Conservation (phyloP, 2,329 filamentous ascomycete species). For the Colletotrichum karsti region DNA sequence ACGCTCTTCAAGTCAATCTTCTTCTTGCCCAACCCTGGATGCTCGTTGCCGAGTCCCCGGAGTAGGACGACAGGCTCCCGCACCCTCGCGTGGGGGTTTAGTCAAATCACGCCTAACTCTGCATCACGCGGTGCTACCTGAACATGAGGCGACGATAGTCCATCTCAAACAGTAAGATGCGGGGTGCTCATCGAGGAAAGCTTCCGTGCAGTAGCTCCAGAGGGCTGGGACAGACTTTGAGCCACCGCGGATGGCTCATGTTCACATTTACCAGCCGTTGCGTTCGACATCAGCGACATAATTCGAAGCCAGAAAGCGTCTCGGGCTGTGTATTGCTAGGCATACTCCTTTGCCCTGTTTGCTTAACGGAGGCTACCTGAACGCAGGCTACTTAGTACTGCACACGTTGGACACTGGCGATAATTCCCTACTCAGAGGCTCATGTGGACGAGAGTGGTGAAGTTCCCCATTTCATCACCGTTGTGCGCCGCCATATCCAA, state of each 20-base stretch:
- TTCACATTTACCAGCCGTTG: no score
- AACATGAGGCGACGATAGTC: neutral
- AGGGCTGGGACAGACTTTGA: neutral
- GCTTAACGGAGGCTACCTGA: no score
- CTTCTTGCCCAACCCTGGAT: slow-evolving; percentile 6
- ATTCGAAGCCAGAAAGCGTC: no score
- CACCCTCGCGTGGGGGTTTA: neutral
- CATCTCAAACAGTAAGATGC: neutral
- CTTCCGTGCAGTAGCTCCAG: neutral
- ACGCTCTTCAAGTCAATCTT: neutral
- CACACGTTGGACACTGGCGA: no score
- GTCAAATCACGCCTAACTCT: neutral
- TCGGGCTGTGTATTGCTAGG: no score
- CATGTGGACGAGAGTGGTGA: no score
- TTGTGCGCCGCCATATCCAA: no score
- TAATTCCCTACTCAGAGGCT: no score
- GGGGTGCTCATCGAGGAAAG: neutral
- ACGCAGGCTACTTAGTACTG: no score
- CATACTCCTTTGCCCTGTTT: no score
- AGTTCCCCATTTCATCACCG: no score
- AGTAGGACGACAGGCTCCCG: neutral
- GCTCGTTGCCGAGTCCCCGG: neutral
- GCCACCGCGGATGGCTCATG: neutral
- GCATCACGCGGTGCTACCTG: neutral
- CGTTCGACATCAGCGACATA: no score